Base-by-base conservation (phyloP, 1,284 basidiomycete species). In the Microbotryum violaceum region DNA sequence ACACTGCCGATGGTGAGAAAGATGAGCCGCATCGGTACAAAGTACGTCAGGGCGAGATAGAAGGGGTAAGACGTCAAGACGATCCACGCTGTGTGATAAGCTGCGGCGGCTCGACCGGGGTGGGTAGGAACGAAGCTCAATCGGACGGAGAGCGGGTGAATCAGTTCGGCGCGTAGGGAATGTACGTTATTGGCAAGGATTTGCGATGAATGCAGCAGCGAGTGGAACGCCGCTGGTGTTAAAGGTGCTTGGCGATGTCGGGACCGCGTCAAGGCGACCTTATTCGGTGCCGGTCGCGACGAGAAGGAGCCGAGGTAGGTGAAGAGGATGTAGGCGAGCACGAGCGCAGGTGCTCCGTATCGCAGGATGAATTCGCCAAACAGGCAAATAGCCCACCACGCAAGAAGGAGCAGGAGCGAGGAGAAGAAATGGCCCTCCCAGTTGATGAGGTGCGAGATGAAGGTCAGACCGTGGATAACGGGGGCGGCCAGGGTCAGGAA, bases 31-130 rank as follows among this genome's bases (percentile, higher is more conserved):
- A 70, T 25, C 1, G 70, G 67, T 27, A 71, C 56, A 47, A 66
- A 46, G 54, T 55, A 65, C 5, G 70, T 69, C 2, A 70, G n/a
- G 51, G 57, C 31, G 50, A 72, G 62, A 56, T 71, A 71, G 60
- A 67, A 61, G 1, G 71, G 71, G 57, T 71, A 71, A 23, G 66
- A 67, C 9, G 70, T 71, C 46, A 72, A 7, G 33, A 65, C 59
- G 37, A 71, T 49, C 60, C 62, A 61, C 3, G 68, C 63, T 10
- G 66, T 67, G 29, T 47, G 25, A 54, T 65, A 67, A 16, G 66
- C 68, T 1, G 68, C 65, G 2, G 60, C 58, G 7, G 56, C 63
- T 12, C 47, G 54, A 4, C 56, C 52, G 4, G 65, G 58, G 18
- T 56, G 53, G 12, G 51, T 53, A 1, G 67, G 63, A 9, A 54